Evolutionary conservation across 2,329 filamentous ascomycete genomes (phyloP), one percentile per base, ranked within the genome.

Genomic region (Alternaria hordeiaustralica): DNA sequence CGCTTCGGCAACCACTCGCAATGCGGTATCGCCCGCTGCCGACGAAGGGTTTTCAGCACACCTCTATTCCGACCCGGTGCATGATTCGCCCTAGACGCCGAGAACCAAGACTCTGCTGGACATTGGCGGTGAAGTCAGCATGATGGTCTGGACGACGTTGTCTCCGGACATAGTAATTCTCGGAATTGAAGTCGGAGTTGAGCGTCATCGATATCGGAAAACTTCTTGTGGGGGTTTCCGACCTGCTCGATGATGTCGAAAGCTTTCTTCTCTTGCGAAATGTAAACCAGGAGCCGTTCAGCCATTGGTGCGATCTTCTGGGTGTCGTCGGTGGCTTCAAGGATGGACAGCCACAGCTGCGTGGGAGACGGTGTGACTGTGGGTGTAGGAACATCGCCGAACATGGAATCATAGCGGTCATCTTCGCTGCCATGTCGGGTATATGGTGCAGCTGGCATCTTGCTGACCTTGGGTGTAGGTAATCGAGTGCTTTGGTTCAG

Each of bases 11-110:
- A 65, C 55, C 50, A 59, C 30, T 26, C 57, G 60, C 21, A 46
- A 64, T 65, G 61, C 68, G 71, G 71, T 65, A 60, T 71, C 71
- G 71, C 65, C 66, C 69, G 68, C 51, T 65, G 64, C 69, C 69
- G 66, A 53, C 49, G 50, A 65, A 55, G 49, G 28, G 28, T 63
- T 61, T 58, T 59, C 44, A n/a, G 26, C 25, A 18, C 30, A 63
- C 55, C 47, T 28, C 33, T 57, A 41, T 43, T 41, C 46, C 44
- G 44, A 55, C 20, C 25, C 44, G 43, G 47, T 10, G 3, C 44
- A 25, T 70, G 66, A 71, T 70, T 71, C 62, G 69, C 51, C 54
- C 41, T 54, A 54, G 25, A 36, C 28, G 50, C 64, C 65, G 62
- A 65, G 49, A 50, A 60, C 60, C 55, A 62, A 57, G 53, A 60